Percentiles rank a stretch among this genome's conserved stretches.
phyloP scores from a whole-genome alignment of 108 stramenopile species.

The Aurantiochytrium sp. region DNA sequence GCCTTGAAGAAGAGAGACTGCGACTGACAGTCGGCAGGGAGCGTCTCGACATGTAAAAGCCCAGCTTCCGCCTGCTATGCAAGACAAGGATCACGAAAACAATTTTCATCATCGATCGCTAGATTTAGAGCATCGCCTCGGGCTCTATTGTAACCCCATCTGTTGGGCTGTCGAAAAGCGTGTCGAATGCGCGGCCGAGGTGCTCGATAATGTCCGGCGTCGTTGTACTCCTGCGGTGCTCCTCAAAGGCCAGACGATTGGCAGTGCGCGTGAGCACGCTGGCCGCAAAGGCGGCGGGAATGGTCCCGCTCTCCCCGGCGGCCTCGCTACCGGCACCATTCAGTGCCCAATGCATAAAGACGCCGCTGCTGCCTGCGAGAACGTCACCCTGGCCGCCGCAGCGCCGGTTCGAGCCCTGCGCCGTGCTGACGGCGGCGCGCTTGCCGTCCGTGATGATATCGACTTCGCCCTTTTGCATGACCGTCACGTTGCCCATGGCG shows the following conservation, averaged over 20 bases:
- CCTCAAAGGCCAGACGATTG: slow-evolving; percentile 64
- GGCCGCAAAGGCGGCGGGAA: slow-evolving; percentile 54
- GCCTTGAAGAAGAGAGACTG: too few species aligned
- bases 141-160: too few species aligned
- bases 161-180: background rate
- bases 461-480: slow-evolving; percentile 59
- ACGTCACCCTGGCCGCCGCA: slow-evolving; percentile 96
- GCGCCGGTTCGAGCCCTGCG: slow-evolving; percentile 78
- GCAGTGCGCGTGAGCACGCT: slow-evolving; percentile 69
- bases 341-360: slow-evolving; percentile 70
- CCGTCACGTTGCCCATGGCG: slow-evolving; percentile 48
- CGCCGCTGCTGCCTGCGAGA: slow-evolving; percentile 72
- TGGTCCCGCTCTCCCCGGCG: background rate
- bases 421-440: slow-evolving; percentile 54
- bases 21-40: too few species aligned
- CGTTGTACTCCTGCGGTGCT: slow-evolving; percentile 72
- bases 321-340: background rate
- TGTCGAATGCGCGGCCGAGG: slow-evolving; percentile 58
- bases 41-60: too few species aligned
- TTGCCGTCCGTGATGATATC: slow-evolving; percentile 52
- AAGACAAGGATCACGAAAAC: too few species aligned
- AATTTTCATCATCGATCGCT: too few species aligned
- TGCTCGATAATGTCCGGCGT: slow-evolving; percentile 72
- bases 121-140: too few species aligned
- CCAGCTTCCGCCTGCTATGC: too few species aligned